These are phyloP conservation scores for Penicillium verrucosum DNA, from an alignment of 2,329 filamentous ascomycete species.

Conservation along the genomic window DNA sequence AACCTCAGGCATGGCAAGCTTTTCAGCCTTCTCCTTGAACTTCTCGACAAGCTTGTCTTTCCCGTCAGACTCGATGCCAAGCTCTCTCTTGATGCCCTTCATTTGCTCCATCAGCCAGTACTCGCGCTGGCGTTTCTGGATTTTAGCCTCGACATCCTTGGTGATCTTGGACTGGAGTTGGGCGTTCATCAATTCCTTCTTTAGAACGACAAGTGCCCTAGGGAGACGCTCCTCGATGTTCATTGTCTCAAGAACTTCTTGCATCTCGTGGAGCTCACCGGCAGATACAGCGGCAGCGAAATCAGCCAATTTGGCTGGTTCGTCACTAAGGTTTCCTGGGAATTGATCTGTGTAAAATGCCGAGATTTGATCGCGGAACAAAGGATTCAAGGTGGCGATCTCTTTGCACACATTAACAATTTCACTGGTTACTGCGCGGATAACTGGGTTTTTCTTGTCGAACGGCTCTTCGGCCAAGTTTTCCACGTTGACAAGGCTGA, in stretches of 20 bases:
- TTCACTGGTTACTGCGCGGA: slow-evolving; percentile 90
- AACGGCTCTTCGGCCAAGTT: slow-evolving; percentile 86
- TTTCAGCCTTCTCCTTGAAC: slow-evolving; percentile 91
- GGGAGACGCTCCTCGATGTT: slow-evolving; percentile 90
- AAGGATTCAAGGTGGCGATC: slow-evolving; percentile 84
- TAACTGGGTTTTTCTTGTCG: slow-evolving; percentile 83
- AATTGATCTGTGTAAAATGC: slow-evolving; percentile 96
- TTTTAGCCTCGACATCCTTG: slow-evolving; percentile 96
- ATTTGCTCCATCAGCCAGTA: slow-evolving; percentile 99
- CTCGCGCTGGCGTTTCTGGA: slow-evolving; percentile 93
- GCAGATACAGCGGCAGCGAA: slow-evolving; percentile 97
- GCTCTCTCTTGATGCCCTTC: slow-evolving; percentile 94
- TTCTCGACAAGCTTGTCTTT: slow-evolving; percentile 98
- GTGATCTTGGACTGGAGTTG: slow-evolving; percentile 95
- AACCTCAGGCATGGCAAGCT: slow-evolving; percentile 92
- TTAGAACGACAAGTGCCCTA: slow-evolving; percentile 86
- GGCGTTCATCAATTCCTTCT: slow-evolving; percentile 98
- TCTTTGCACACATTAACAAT: slow-evolving; percentile 99
- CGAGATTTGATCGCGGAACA: slow-evolving; percentile 96
- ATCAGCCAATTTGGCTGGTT: slow-evolving; percentile 91
- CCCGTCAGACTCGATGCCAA: slow-evolving; percentile 94
- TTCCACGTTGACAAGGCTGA: slow-evolving; percentile 92
- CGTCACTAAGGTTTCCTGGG: slow-evolving; percentile 89
- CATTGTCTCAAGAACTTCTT: slow-evolving; percentile 83
- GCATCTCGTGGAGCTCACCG: slow-evolving; percentile 85